These are phyloP conservation scores for Samsoniella hepiali DNA, from an alignment of 2,329 filamentous ascomycete genomes.

Conservation along the genomic window DNA sequence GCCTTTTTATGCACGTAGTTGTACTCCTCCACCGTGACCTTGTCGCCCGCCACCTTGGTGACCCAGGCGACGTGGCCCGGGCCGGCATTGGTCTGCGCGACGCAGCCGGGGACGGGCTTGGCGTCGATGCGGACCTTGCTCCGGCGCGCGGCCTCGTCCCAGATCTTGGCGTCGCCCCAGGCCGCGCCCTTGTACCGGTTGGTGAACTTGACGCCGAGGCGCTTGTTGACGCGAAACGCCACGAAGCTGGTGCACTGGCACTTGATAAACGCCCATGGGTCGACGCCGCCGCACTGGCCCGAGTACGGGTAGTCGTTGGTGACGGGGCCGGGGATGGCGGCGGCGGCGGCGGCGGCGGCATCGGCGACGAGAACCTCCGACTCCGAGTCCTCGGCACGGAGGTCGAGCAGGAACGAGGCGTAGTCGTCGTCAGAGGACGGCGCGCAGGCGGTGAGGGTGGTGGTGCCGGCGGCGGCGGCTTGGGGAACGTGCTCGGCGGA, in stretches of 20 bases:
- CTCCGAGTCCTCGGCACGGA: background rate
- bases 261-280: constrained; percentile 23
- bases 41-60: constrained; percentile 19
- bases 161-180: constrained; percentile 25
- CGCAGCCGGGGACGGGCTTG: constrained; percentile 19
- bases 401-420: background rate
- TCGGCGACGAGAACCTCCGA: no score
- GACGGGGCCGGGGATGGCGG: constrained; percentile 19
- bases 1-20: constrained; percentile 20
- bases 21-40: constrained; percentile 24
- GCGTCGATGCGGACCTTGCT: constrained; percentile 19
- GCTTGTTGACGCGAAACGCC: constrained; percentile 24
- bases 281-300: constrained; percentile 21
- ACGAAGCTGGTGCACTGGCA: constrained; percentile 26
- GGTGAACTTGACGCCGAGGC: constrained; percentile 23
- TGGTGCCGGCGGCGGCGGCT: no score
- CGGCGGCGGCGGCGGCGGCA: background rate
- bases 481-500: background rate
- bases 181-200: constrained; percentile 23
- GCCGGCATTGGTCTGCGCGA: constrained; percentile 22
- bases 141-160: constrained; percentile 22
- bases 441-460: background rate
- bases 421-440: background rate
- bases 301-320: constrained; percentile 25
- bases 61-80: constrained; percentile 24